phyloP scores from a whole-genome alignment of 352 stramenopile genomes.

The Globisporangium paddicum region DNA sequence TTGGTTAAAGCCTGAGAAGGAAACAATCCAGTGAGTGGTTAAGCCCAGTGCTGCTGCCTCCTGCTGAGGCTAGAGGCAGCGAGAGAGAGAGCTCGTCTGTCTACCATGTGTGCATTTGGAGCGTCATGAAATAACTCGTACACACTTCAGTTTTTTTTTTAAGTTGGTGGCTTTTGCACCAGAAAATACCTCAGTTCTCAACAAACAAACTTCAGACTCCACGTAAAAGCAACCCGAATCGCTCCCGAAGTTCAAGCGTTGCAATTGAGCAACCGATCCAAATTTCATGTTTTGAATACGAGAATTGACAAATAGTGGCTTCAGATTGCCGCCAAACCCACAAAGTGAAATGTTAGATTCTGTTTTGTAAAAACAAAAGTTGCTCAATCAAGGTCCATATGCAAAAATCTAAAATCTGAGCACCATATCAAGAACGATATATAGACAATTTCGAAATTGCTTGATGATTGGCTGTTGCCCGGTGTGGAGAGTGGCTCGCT shows the following conservation, averaged over 20 bases:
- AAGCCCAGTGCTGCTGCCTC: neutral
- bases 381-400: too few relatives aligned
- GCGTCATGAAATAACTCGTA: neutral
- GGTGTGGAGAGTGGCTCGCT: too few relatives aligned
- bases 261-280: neutral
- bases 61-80: too few relatives aligned
- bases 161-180: neutral
- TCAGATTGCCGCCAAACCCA: neutral
- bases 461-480: too few relatives aligned
- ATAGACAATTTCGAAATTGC: too few relatives aligned
- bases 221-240: neutral
- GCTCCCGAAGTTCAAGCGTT: neutral
- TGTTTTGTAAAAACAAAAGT: neutral
- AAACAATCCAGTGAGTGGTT: neutral
- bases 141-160: neutral
- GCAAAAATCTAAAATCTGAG: too few relatives aligned
- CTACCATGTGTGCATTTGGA: too few relatives aligned
- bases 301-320: neutral
- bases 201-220: neutral
- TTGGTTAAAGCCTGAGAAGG: too few relatives aligned
- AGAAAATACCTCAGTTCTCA: constrained; percentile 4
- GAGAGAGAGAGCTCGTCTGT: too few relatives aligned
- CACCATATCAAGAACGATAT: too few relatives aligned
- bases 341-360: neutral
- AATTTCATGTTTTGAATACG: neutral